Evolutionary conservation across 306 rosid genomes (phyloP).

Genomic region (Malus orientalis): DNA sequence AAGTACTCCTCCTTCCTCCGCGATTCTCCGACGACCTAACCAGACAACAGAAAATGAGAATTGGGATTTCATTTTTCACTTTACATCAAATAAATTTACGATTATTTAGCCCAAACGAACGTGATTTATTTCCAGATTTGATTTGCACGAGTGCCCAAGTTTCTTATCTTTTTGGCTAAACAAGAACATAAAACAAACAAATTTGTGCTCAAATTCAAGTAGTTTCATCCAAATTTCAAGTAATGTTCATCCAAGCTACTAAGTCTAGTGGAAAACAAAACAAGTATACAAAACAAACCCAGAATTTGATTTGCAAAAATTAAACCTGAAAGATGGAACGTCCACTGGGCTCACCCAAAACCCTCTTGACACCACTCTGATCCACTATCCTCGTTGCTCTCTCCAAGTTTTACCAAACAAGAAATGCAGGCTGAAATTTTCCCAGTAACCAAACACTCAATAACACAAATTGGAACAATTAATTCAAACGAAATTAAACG

Average conservation of each 20-base stretch:
- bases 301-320: not conserved
- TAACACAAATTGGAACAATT: not conserved
- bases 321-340: conserved; percentile 80
- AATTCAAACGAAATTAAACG: not conserved
- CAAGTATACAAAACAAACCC: not conserved
- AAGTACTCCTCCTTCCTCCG: conserved; percentile 69
- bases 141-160: not conserved
- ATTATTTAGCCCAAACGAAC: not conserved
- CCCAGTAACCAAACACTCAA: not conserved
- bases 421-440: conserved; percentile 59
- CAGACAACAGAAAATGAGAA: not conserved
- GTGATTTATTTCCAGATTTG: not conserved
- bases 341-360: conserved; percentile 59
- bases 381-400: conserved; percentile 83
- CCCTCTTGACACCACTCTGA: conserved; percentile 72
- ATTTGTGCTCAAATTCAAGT: not conserved
- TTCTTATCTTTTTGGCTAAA: not conserved
- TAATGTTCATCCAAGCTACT: not conserved
- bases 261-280: not conserved
- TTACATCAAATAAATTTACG: not conserved
- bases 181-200: not conserved
- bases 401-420: conserved; percentile 87
- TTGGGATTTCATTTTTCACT: not conserved
- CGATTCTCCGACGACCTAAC: conserved; percentile 79
- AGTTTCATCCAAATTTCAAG: not conserved